Evolutionary conservation across 352 stramenopile species (phyloP).

Genomic region (Albugo candida): DNA sequence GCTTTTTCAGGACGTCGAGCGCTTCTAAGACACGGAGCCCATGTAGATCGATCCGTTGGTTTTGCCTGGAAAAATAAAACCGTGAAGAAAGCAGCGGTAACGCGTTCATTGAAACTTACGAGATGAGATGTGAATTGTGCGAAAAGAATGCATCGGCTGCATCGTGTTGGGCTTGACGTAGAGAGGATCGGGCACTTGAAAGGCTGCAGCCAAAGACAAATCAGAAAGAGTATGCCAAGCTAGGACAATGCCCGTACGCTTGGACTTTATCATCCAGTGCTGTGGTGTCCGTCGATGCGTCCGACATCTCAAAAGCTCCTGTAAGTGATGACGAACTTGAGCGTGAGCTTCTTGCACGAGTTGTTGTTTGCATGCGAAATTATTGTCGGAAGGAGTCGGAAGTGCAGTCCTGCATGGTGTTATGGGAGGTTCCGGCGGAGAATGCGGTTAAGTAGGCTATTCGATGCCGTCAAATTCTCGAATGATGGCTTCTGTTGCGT

Average conservation of each 20-base stretch:
- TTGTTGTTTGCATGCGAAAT: background rate
- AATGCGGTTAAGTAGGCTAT: background rate
- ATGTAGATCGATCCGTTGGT: constrained; percentile 37
- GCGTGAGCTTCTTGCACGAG: constrained; percentile 22
- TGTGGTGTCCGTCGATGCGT: constrained; percentile 28
- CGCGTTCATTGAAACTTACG: constrained; percentile 6
- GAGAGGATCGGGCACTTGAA: constrained; percentile 20
- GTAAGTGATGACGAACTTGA: constrained; percentile 32
- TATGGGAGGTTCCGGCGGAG: background rate
- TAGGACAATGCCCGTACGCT: background rate
- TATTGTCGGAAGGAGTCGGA: background rate
- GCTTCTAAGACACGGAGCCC: constrained; percentile 46
- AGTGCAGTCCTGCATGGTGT: background rate
- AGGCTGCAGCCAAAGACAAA: constrained; percentile 15
- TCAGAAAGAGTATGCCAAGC: background rate
- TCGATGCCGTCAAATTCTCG: constrained; percentile 34
- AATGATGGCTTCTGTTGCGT: constrained; percentile 37
- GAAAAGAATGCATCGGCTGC: constrained; percentile 40
- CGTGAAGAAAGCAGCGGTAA: constrained; percentile 4
- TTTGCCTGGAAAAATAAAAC: constrained; percentile 8
- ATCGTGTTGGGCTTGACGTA: constrained; percentile 45
- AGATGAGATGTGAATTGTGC: constrained; percentile 23
- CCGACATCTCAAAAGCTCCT: constrained; percentile 35
- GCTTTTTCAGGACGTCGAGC: constrained; percentile 29
- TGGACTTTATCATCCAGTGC: constrained; percentile 23